phyloP scores from a whole-genome alignment of 2,329 filamentous ascomycete genomes.

The Apiospora sp. region DNA sequence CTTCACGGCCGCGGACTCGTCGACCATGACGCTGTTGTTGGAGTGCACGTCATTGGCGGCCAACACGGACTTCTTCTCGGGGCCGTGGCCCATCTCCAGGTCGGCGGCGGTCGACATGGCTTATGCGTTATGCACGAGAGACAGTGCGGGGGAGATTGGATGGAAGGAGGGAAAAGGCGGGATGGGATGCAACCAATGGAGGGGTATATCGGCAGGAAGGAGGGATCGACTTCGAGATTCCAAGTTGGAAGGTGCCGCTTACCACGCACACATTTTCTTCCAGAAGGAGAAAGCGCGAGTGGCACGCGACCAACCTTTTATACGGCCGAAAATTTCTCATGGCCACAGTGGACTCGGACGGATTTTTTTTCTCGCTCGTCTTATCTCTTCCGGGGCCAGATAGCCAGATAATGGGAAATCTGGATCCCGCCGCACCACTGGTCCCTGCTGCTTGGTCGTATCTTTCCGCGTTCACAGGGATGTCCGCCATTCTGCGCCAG shows the following conservation, averaged over 20 bases:
- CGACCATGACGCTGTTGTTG: conserved; percentile 11
- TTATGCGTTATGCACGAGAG: not conserved
- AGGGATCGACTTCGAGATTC: conserved; percentile 2
- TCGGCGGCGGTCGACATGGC: conserved; percentile 11
- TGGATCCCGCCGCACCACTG: not conserved
- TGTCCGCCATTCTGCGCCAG: not conserved
- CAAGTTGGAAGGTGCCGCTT: conserved; percentile 21
- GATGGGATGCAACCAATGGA: not conserved
- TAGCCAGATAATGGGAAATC: not conserved
- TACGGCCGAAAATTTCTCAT: conserved; percentile 6
- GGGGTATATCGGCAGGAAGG: not conserved
- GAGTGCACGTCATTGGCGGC: conserved; percentile 6
- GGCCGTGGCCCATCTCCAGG: conserved; percentile 1
- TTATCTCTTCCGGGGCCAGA: not conserved
- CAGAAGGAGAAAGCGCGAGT: not conserved
- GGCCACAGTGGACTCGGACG: not conserved
- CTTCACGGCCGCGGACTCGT: not conserved
- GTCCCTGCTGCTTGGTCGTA: not conserved
- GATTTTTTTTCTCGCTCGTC: not conserved
- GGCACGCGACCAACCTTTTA: conserved; percentile 10
- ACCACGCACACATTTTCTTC: conserved; percentile 14
- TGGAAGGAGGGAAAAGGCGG: not conserved
- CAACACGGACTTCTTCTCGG: not conserved
- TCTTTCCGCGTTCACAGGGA: not conserved
- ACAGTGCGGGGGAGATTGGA: not conserved